Evolutionary conservation across 768 basidiomycete species (phyloP), one percentile per base, ranked within the genome.

Genomic region (Hygrophoropsis aurantiaca): DNA sequence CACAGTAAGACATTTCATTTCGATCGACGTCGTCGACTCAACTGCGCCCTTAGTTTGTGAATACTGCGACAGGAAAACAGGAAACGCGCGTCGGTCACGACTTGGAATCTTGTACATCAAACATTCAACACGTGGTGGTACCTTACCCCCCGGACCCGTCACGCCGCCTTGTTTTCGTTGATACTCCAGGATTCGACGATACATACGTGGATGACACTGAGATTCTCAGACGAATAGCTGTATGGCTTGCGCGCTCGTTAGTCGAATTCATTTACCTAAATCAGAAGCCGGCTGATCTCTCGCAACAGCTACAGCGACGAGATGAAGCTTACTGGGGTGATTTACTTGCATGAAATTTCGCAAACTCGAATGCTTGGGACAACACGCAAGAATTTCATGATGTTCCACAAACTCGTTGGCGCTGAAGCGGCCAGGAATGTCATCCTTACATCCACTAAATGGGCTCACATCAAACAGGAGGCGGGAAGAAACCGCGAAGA

Each of bases 331-430:
- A 46, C 58, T 5, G 68, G 69, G 2, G 55, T 70, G 27, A 21
- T 70, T n/a, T 71, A 70, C 40, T 41, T 70, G 20, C 69, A 71
- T 39, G 57, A 61, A 3, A 70, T 70, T 24, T 52, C 60, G 7
- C 62, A 68, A 43, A 58, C 60, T 46, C 59, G 66, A 4, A 64
- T 70, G 61, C 51, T 51, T 1, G 68, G 65, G 11, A 50, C 59
- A 4, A 51, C 61, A 2, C 49, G 49, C 11, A 62, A 50, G 13
- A 68, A 68, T 49, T 54, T 69, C 20, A 46, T 50, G 10, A 61
- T 68, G 60, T 69, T 71, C 47, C 40, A 37, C 19, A 40, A 20
- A 25, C 32, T 58, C 15, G 57, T 56, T 24, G 56, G 62, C 54
- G 3, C 54, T 58, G 24, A 51, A 62, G 34, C 67, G 55, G 39